Evolutionary conservation across 805 yeast species (phyloP), one percentile per base, ranked within the genome.

Genomic region (Yarrowia sp.): DNA sequence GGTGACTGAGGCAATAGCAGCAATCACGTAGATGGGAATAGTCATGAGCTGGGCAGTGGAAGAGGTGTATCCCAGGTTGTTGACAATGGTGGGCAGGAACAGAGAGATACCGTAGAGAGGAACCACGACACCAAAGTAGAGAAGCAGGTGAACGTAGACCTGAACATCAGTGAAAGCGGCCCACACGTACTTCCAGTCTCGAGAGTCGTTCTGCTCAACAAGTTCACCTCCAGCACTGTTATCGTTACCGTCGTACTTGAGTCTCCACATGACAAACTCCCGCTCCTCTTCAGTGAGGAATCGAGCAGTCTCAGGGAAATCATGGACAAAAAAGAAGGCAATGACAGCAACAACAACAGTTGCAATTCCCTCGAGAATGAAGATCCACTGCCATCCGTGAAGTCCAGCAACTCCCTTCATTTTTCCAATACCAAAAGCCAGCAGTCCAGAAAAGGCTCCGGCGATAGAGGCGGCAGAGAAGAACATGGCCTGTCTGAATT

Each of bases 51-150:
- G 80, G 7, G 84, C 92, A 53, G 82, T 80, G 72, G 83, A 87
- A 8, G 89, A 88, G 4, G 89, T 84, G 79, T 87, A 81, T 26
- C 87, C 87, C 80, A 85, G 77, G 68, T 81, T 76, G 52, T 77
- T 79, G 72, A 85, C 84, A 71, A 85, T 85, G 32, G 86, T 80
- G 68, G 88, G 86, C 38, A 88, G 85, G 74, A 85, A 85, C 73
- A 81, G 85, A 14, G 88, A 88, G 73, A 85, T 85, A 50, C 87
- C 85, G 71, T 85, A 85, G 35, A 87, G 79, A 41, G 89, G 88
- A 72, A 85, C 82, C 71, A 85, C 83, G 69, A 85, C 77, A 38
- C 85, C 84, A 75, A 84, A 85, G 76, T 86, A 86, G 14, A 80
- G 79, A 50, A 85, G 74, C 2, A 86, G 84, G 53, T 85, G 81